Evolutionary conservation across 2,329 filamentous ascomycete genomes (phyloP).

Genomic region (Scedosporium dehoogii): DNA sequence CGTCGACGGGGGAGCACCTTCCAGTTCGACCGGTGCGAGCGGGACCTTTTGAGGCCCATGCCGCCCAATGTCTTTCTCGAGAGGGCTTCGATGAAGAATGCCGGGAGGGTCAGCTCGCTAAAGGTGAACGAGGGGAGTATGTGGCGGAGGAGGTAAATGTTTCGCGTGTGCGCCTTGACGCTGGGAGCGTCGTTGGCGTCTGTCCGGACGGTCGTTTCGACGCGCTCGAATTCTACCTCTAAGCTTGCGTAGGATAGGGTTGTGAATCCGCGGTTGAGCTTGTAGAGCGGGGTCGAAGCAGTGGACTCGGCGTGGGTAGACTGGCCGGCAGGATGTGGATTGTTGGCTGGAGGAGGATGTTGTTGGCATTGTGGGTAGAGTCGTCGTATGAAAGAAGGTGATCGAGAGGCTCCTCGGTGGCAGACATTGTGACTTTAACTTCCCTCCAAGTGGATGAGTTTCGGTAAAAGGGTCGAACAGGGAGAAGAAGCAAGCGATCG

Average conservation of each 20-base stretch:
- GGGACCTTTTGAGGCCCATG: constrained; percentile 10
- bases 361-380: not conserved
- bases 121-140: not conserved
- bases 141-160: constrained; percentile 25
- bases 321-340: constrained; percentile 17
- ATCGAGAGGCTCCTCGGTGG: not conserved
- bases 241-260: constrained; percentile 11
- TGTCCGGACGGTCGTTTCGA: constrained; percentile 14
- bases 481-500: too few species aligned
- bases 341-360: constrained; percentile 14
- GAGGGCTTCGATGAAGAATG: not conserved
- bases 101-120: not conserved
- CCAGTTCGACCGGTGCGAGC: constrained; percentile 5
- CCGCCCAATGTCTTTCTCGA: constrained; percentile 6
- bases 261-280: constrained; percentile 16
- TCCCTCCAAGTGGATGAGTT: too few species aligned
- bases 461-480: too few species aligned
- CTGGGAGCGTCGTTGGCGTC: constrained; percentile 15
- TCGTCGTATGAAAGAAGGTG: constrained; percentile 5
- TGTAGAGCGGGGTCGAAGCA: constrained; percentile 14
- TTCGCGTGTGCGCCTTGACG: constrained; percentile 18
- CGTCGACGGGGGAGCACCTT: constrained; percentile 9
- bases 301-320: constrained; percentile 15
- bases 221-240: constrained; percentile 14
- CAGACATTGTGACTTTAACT: too few species aligned